phyloP scores from a whole-genome alignment of 208 protist genomes.

The Blechomonas ayalai region DNA sequence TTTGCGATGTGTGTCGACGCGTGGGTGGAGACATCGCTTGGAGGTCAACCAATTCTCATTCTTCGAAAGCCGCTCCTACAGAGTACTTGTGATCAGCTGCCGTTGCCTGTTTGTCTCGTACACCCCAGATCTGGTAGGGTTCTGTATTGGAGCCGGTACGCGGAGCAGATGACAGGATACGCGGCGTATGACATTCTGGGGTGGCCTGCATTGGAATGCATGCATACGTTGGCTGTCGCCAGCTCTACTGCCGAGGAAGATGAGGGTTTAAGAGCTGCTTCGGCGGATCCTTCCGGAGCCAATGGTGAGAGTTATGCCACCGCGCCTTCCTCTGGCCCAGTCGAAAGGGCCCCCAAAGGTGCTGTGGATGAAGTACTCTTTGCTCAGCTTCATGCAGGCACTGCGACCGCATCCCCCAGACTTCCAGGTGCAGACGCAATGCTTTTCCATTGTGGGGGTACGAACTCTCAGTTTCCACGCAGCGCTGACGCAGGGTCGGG shows the following conservation, averaged over 20 bases:
- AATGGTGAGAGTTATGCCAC: too few relatives aligned
- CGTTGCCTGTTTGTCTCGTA: slow-evolving; percentile 47
- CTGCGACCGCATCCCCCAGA: too few relatives aligned
- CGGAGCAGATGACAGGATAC: slow-evolving; percentile 27
- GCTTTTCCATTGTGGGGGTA: too few relatives aligned
- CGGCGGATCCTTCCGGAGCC: too few relatives aligned
- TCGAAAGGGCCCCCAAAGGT: too few relatives aligned
- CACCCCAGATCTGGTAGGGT: slow-evolving; percentile 47
- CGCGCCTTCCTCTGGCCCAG: too few relatives aligned
- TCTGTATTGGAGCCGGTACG: slow-evolving; percentile 47
- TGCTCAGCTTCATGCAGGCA: too few relatives aligned
- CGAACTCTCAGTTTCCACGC: too few relatives aligned
- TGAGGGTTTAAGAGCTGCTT: too few relatives aligned
- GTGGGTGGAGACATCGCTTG: slow-evolving; percentile 18
- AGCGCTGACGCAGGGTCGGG: too few relatives aligned
- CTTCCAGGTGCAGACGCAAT: too few relatives aligned
- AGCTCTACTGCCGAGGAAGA: slow-evolving; percentile 1
- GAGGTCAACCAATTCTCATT: slow-evolving; percentile 9
- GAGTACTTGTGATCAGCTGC: slow-evolving; percentile 42
- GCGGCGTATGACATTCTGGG: slow-evolving; percentile 42
- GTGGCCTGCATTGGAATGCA: slow-evolving; percentile 23
- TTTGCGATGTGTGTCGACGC: slow-evolving; percentile 36
- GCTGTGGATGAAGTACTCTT: too few relatives aligned
- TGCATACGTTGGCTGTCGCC: slow-evolving; percentile 6
- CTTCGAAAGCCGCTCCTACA: slow-evolving; percentile 58